Base-by-base conservation (phyloP, 257 asterid genomes). In the Solanum neorickii region DNA sequence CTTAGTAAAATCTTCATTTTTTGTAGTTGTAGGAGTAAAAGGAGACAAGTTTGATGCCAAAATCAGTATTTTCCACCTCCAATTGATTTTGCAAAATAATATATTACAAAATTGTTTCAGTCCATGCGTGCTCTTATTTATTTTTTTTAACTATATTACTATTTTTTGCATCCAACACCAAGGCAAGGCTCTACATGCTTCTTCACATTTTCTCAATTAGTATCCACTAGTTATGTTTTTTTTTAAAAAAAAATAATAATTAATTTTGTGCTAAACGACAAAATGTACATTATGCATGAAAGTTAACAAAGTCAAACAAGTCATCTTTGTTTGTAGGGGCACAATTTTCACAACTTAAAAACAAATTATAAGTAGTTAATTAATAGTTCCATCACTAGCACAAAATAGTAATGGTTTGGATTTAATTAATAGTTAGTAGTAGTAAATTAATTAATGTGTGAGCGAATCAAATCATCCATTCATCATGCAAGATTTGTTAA, bases 21-120 rank as follows among this genome's bases (percentile, higher is more conserved):
- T 73, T 60, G 83, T 84, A 56, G 12, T 73, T 60, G 86, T 84
- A 37, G 42, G 65, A 68, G 87, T 84, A n/a, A 18, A 62, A 84
- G 76, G 39, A 60, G 87, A 84, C 78, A 84, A 91, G 89, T 62
- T 85, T 90, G 87, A 78, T 89, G 76, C 83, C 8, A 82, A 76
- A 47, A 47, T 47, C 44, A 49, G 31, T 10, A 56, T 29, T 82
- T 47, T 49, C 12, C 25, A 29, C 44, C 29, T 18, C 12, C 20
- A 16, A 49, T 82, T 49, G 15, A 82, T 82, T 59, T 49, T 82
- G 44, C 27, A 80, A 80, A 80, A 11, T 20, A 46, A 10, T 82
- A 49, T 56, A 47, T 10, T 75, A 12, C 21, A n/a, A 42, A 76
- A 82, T 49, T 82, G 85, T 82, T 82, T 29, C 6, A 49, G 69